Percentiles rank a stretch among this genome's conserved stretches.
Conservation (phyloP, 83 land plant genomes). For the Picea engelmannii region DNA sequence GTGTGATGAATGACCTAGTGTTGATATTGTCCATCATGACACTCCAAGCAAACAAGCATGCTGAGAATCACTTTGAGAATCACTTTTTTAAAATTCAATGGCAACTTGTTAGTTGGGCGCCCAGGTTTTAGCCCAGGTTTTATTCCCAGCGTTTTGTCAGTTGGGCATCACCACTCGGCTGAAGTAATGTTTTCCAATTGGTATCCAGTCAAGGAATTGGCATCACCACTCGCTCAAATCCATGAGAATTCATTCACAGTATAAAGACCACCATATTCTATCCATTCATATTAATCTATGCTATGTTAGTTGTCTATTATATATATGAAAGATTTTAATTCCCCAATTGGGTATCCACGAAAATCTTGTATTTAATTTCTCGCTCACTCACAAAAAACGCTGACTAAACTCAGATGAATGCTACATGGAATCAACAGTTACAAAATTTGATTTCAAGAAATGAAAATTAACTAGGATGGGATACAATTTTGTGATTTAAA, state of each 20-base stretch:
- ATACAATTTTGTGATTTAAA: conserved; percentile 76
- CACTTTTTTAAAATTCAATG: too few species aligned
- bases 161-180: conserved; percentile 75
- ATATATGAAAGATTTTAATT: neutral
- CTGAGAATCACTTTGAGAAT: too few species aligned
- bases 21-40: too few species aligned
- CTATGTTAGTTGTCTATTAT: neutral
- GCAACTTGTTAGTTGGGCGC: too few species aligned
- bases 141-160: too few species aligned
- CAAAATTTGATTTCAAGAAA: too few species aligned
- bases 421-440: neutral
- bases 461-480: conserved; percentile 16
- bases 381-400: neutral
- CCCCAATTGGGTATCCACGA: neutral
- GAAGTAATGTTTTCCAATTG: conserved; percentile 1
- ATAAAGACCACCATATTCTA: too few species aligned
- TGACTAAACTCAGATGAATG: conserved; percentile 7
- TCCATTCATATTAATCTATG: too few species aligned
- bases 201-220: neutral
- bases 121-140: too few species aligned
- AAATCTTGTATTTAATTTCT: neutral
- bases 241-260: neutral
- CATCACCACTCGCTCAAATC: conserved; percentile 9
- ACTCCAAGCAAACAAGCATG: too few species aligned
- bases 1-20: too few species aligned